Evolutionary conservation across 495 filamentous ascomycete species (phyloP), one percentile per base, ranked within the genome.

Genomic region (Hypoxylon fuscum): DNA sequence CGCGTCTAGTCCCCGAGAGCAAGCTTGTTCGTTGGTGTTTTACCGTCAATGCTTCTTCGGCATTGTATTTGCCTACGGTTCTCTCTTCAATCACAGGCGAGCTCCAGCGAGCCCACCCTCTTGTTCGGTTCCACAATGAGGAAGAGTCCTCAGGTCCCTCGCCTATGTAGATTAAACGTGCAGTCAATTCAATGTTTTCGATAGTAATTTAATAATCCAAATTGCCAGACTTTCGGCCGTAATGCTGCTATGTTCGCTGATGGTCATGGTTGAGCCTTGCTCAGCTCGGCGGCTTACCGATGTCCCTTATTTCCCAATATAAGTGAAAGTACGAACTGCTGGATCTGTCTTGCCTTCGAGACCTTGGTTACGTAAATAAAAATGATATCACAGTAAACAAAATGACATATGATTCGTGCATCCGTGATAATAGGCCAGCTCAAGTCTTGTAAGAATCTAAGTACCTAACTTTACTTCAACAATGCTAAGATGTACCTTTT

Each of bases 261-360:
- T 5, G 27, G 9, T 40, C 34, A 52, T 41, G 35, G 48, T 41
- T 52, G 14, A 17, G 35, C 35, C 22, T 43, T 53, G 37, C 42
- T 43, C 49, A 21, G n/a, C 35, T 53, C 49, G 49, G 49, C 49
- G 9, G 27, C n/a, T n/a, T n/a, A n/a, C n/a, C n/a, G n/a, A n/a
- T n/a, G n/a, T n/a, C n/a, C n/a, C n/a, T n/a, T n/a, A n/a, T n/a
- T n/a, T n/a, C n/a, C n/a, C n/a, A n/a, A n/a, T n/a, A n/a, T n/a
- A n/a, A n/a, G n/a, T n/a, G n/a, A n/a, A n/a, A n/a, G n/a, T n/a
- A n/a, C n/a, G n/a, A n/a, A n/a, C n/a, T n/a, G n/a, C n/a, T n/a
- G n/a, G n/a, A n/a, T n/a, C n/a, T n/a, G n/a, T n/a, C n/a, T n/a
- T n/a, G n/a, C n/a, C n/a, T n/a, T n/a, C n/a, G n/a, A n/a, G n/a